Conservation (phyloP, 2,329 filamentous ascomycete species). For the Penicillium sp. region DNA sequence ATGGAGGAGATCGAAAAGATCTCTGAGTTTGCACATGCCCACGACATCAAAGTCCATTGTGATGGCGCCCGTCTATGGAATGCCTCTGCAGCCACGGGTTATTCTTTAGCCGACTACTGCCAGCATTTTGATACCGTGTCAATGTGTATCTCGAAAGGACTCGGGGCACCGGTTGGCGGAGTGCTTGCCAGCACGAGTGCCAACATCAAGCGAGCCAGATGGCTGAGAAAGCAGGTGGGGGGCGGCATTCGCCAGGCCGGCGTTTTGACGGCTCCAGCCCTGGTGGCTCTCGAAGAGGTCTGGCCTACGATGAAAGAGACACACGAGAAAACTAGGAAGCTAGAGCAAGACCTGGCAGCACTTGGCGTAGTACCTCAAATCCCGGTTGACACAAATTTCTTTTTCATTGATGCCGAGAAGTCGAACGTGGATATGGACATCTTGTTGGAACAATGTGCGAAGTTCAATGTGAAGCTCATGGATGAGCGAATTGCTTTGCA, state of each 20-base stretch:
- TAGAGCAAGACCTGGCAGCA: conserved; percentile 31
- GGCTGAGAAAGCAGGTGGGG: conserved; percentile 37
- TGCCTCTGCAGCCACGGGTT: conserved; percentile 28
- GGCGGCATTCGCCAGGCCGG: conserved; percentile 35
- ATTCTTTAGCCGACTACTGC: conserved; percentile 32
- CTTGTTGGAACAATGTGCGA: conserved; percentile 27
- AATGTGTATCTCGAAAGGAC: conserved; percentile 38
- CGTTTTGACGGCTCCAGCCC: conserved; percentile 25
- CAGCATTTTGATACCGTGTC: conserved; percentile 36
- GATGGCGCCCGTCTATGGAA: conserved; percentile 38
- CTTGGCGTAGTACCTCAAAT: conserved; percentile 54
- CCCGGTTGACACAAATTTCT: conserved; percentile 35
- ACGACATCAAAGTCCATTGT: conserved; percentile 33
- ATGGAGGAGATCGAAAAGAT: conserved; percentile 27
- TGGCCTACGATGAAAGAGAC: conserved; percentile 30
- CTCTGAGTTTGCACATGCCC: conserved; percentile 19
- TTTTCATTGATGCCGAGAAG: conserved; percentile 25
- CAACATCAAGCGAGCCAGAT: conserved; percentile 34
- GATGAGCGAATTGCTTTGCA: conserved; percentile 31
- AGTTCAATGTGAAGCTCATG: conserved; percentile 28
- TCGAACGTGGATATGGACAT: conserved; percentile 28
- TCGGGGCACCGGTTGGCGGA: conserved; percentile 38
- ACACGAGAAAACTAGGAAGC: conserved; percentile 24
- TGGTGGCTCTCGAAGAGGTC: conserved; percentile 26
- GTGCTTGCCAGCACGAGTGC: conserved; percentile 31